Evolutionary conservation across 345 rosid species (phyloP), one percentile per base, ranked within the genome.

Genomic region (Aegle marmelos): DNA sequence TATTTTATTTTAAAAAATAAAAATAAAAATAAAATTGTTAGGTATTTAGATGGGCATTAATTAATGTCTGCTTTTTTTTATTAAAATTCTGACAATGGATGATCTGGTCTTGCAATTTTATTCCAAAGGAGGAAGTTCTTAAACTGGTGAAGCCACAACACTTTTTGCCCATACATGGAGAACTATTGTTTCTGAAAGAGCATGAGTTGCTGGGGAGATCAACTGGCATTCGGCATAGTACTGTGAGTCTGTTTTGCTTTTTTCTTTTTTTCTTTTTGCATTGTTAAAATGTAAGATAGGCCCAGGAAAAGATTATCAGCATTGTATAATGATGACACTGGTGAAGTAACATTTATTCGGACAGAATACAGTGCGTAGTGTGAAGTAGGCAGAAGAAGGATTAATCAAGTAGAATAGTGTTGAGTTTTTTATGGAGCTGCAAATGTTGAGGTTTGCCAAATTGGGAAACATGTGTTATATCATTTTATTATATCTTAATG

Each of bases 121-220:
- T 74, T 84, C 57, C 86, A 81, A 86, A 96, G 99, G 99, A 96
- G 88, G 98, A 96, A 85, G 97, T 92, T 75, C 97, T 96, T 78
- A 86, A 88, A 86, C 89, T 96, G 76, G 97, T 96, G 75, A 96
- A 94, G 88, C 99, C 99, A 6, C 99, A 96, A 74, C 99, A 96
- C 87, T 96, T 96, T 87, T 88, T 96, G 75, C 98, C 99, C 57
- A 87, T 94, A 76, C 98, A 96, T 79, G 99, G 99, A 82, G 99
- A 96, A 85, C 99, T 96, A 31, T 76, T 96, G 91, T 96, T 96
- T 86, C 85, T 96, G 75, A 94, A 92, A 88, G 99, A 96, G 87
- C 99, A 94, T 82, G 98, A 96, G 87, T 82, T 91, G 81, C 98
- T 96, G 39, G 99, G 98, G 56, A 94, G 87, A 76, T 88, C 98